Evolutionary conservation across 2,329 filamentous ascomycete species (phyloP), one percentile per base, ranked within the genome.

Genomic region (Penicillium thymicola): DNA sequence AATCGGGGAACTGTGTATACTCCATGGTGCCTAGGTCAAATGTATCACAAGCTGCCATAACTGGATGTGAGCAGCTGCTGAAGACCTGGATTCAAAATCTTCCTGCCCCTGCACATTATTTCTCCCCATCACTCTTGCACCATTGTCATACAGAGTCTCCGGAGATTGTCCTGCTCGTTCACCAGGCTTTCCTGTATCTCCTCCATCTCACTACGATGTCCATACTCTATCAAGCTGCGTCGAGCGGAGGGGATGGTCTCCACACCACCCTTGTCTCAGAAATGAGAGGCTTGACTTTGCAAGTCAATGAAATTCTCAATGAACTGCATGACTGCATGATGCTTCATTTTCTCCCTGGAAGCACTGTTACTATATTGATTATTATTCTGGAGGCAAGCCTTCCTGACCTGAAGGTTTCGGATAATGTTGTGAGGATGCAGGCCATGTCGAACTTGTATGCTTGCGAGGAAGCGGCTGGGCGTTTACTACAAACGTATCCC

Each of bases 111-210:
- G 54, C 54, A 40, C 54, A 55, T 23, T 55, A 55, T 10, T 55
- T 46, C 9, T 11, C 54, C 5, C 54, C 54, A 1, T 57, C 45
- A 9, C 44, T 49, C 5, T 36, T 54, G 30, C 28, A 40, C 2
- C 32, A 25, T 9, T 54, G 27, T 9, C 43, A 55, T 13, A n/a
- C 32, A 13, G 51, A 44, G 5, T 48, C 55, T 2, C 44, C 51
- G 4, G 55, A 57, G 21, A 48, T 23, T n/a, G 51, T 57, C 7
- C 45, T 57, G 1, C 44, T 57, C 1, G 55, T 57, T 6, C 55
- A 57, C 16, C 55, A 49, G 7, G 51, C 55, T 6, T 57, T 57
- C 27, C 18, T 57, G 5, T 54, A 57, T 49, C 55, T 57, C n/a
- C 51, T 57, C 6, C 51, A 57, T 28, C 51, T 57, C 23, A 57